Conservation (phyloP, 192 early-diverging fungal species). For the Podila epicladia region DNA sequence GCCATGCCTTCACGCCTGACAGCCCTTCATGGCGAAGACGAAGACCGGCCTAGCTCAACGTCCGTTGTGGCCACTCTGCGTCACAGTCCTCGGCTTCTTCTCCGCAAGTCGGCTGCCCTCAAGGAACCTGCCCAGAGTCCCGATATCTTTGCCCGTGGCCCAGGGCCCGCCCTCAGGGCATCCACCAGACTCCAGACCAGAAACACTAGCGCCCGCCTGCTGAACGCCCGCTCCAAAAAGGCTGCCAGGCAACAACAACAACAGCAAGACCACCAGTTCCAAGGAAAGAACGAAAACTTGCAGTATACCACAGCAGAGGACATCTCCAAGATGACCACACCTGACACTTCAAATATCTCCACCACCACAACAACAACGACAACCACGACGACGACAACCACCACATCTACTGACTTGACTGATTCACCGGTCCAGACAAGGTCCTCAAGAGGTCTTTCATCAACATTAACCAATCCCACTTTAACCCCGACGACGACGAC, state of each 20-base stretch:
- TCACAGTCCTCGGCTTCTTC: slow-evolving; percentile 45
- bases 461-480: slow-evolving; percentile 7
- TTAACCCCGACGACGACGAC: slow-evolving; percentile 28
- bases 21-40: slow-evolving; percentile 8
- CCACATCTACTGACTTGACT: slow-evolving; percentile 12
- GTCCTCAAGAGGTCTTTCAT: slow-evolving; percentile 9
- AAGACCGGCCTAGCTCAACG: slow-evolving; percentile 39
- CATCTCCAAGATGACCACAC: not conserved
- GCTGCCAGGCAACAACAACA: slow-evolving; percentile 39
- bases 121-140: slow-evolving; percentile 51
- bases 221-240: slow-evolving; percentile 32
- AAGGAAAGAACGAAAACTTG: slow-evolving; percentile 12
- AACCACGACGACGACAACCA: slow-evolving; percentile 7
- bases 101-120: slow-evolving; percentile 50
- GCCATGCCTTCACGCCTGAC: not conserved
- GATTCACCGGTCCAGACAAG: slow-evolving; percentile 38
- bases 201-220: slow-evolving; percentile 29
- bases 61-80: slow-evolving; percentile 44
- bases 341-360: not conserved
- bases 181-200: slow-evolving; percentile 48
- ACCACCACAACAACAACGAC: not conserved
- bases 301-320: slow-evolving; percentile 29
- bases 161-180: slow-evolving; percentile 39
- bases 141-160: slow-evolving; percentile 50
- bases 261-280: not conserved